Conservation (phyloP, 768 basidiomycete genomes). For the Mycena belliarum region DNA sequence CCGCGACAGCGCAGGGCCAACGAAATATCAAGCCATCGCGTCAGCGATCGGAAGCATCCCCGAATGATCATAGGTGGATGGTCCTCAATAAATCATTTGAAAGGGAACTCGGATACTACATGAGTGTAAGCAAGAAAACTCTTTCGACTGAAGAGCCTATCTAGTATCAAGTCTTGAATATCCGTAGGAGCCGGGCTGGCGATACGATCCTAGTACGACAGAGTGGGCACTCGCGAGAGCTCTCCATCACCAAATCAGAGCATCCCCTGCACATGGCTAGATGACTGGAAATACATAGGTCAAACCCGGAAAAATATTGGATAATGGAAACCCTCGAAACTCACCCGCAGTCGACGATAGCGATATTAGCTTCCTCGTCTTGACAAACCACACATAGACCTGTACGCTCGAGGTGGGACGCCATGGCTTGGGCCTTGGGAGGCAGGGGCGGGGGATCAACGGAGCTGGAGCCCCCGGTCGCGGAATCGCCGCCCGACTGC, state of each 20-base stretch:
- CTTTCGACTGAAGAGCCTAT: too few relatives aligned
- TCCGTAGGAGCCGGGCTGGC: conserved; percentile 75
- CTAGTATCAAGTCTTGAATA: conserved; percentile 67
- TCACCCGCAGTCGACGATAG: conserved; percentile 92
- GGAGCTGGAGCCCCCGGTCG: conserved; percentile 24
- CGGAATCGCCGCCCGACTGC: conserved; percentile 22
- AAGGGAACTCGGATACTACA: too few relatives aligned
- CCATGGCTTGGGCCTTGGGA: conserved; percentile 40
- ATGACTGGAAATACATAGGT: conserved; percentile 48
- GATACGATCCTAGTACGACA: conserved; percentile 89
- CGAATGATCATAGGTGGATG: too few relatives aligned
- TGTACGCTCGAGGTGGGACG: conserved; percentile 55
- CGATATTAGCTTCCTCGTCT: conserved; percentile 92
- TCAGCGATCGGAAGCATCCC: too few relatives aligned
- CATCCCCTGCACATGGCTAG: conserved; percentile 77
- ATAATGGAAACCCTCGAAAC: conserved; percentile 29
- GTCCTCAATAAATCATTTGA: too few relatives aligned
- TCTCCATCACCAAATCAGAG: conserved; percentile 76
- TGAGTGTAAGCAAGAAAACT: too few relatives aligned
- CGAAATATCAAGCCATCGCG: too few relatives aligned
- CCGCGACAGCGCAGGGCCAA: too few relatives aligned
- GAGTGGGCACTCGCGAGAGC: conserved; percentile 85
- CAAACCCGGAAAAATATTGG: not conserved
- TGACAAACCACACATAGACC: conserved; percentile 92
- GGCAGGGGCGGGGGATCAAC: conserved; percentile 33